phyloP scores from a whole-genome alignment of 768 basidiomycete genomes.

The Mycena galericulata region DNA sequence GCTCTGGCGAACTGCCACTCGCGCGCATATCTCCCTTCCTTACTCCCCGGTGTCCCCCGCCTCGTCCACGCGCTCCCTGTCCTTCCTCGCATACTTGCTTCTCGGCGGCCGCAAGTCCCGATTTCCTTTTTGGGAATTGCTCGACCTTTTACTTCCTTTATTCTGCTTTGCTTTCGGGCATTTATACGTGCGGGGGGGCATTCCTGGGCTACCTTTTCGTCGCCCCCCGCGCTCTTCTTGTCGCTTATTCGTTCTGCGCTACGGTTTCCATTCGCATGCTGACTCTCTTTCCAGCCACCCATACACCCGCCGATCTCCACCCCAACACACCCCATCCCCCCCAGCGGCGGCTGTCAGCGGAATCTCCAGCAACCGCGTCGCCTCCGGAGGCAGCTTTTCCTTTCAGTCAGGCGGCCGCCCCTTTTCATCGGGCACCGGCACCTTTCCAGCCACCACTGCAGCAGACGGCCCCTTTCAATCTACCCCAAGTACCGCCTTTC shows the following conservation, averaged over 20 bases:
- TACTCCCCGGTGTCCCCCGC: no score
- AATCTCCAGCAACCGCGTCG: conserved; percentile 13
- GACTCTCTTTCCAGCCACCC: conserved; percentile 13
- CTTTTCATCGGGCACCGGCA: conserved; percentile 27
- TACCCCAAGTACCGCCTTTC: conserved; percentile 14
- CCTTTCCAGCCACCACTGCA: conserved; percentile 26
- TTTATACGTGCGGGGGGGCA: no score
- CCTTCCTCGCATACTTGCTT: not conserved
- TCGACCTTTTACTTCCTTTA: not conserved
- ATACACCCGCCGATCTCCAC: conserved; percentile 44
- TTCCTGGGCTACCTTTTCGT: no score
- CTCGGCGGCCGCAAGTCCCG: not conserved
- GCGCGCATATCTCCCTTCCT: no score
- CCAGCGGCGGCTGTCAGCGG: no score
- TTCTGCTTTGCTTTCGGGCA: not conserved
- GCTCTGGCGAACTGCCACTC: no score
- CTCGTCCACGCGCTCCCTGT: no score
- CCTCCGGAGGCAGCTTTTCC: conserved; percentile 19
- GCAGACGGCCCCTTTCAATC: conserved; percentile 20
- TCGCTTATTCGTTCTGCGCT: not conserved
- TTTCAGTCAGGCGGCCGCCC: conserved; percentile 5
- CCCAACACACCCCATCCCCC: conserved; percentile 31
- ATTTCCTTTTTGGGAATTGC: conserved; percentile 15
- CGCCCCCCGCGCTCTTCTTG: no score
- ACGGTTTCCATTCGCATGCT: not conserved